phyloP scores from a whole-genome alignment of 169 alveolate species.

The Plasmodium inui region DNA sequence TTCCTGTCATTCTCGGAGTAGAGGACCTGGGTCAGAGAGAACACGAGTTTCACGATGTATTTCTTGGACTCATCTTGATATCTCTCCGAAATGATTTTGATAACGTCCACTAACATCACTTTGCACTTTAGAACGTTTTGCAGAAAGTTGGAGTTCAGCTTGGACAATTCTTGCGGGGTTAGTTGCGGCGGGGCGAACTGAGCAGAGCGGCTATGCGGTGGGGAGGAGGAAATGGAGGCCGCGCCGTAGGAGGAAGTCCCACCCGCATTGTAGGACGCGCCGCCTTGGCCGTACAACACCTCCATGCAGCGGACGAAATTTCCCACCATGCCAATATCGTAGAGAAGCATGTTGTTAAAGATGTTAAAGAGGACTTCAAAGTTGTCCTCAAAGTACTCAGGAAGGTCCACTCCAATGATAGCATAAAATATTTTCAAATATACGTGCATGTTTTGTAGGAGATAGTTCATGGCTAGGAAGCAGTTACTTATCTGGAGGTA shows the following conservation, averaged over 20 bases:
- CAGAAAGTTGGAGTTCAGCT: background rate
- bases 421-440: slow-evolving; percentile 29
- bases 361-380: slow-evolving; percentile 40
- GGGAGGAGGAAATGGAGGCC: too few relatives aligned
- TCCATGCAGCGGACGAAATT: slow-evolving; percentile 2
- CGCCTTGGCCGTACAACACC: background rate
- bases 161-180: background rate
- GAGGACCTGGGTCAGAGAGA: slow-evolving; percentile 20
- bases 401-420: slow-evolving; percentile 24
- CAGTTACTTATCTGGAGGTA: slow-evolving; percentile 1
- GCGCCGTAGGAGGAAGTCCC: background rate
- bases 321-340: background rate
- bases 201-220: background rate
- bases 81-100: slow-evolving; percentile 32
- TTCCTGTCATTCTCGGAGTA: slow-evolving; percentile 20
- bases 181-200: background rate
- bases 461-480: slow-evolving; percentile 6
- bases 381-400: slow-evolving; percentile 64
- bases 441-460: slow-evolving; percentile 8
- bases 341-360: slow-evolving; percentile 21
- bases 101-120: slow-evolving; percentile 16
- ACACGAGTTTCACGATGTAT: slow-evolving; percentile 27
- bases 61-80: slow-evolving; percentile 60
- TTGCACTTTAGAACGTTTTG: slow-evolving; percentile 50
- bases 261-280: background rate